Base-by-base conservation (phyloP, 225 moss, liverwort and hornwort species). In the Climacium dendroides region DNA sequence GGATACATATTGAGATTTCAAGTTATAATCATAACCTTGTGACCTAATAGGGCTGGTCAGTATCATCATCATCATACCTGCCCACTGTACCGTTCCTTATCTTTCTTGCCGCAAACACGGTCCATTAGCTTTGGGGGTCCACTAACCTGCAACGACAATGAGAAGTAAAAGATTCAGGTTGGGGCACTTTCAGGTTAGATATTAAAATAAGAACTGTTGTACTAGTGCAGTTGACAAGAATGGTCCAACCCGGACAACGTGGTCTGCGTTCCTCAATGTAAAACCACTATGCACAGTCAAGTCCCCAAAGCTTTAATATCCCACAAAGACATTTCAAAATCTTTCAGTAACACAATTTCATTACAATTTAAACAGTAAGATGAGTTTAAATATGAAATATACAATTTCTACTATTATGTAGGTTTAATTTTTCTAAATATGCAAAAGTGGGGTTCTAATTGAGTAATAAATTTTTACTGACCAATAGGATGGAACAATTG, bases 71-170 rank as follows among this genome's bases (percentile, higher is more conserved):
- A 60, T 47, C 61, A 32, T 53, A 62, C 97, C 96, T 97, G 93
- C 43, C 98, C 97, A 90, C 91, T 91, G 87, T 91, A 92, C 37
- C 95, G 94, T 39, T 94, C 92, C 87, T 94, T 94, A 59, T 90
- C 90, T 91, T 94, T 97, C 67, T 91, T 94, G 35, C 98, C 98
- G 85, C 96, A 98, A 70, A 98, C 74, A 77, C 91, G 92, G 57
- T 96, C 94, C 95, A 96, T 91, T 87, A 98, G 90, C 73, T 94
- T 96, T 29, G 95, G 91, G 19, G 98, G 95, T 83, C 98, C 98
- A 85, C 93, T 94, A 54, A 98, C 95, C 98, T 98, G 92, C 82
- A 81, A 61, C 41, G 47, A 43, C 39, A 72, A 48, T 58, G 66
- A 69, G 80, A 50, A 29, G 61, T 43, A n/a, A 41, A 57, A 15